Conservation (phyloP, 768 basidiomycete species). For the Naganishia antarctica region DNA sequence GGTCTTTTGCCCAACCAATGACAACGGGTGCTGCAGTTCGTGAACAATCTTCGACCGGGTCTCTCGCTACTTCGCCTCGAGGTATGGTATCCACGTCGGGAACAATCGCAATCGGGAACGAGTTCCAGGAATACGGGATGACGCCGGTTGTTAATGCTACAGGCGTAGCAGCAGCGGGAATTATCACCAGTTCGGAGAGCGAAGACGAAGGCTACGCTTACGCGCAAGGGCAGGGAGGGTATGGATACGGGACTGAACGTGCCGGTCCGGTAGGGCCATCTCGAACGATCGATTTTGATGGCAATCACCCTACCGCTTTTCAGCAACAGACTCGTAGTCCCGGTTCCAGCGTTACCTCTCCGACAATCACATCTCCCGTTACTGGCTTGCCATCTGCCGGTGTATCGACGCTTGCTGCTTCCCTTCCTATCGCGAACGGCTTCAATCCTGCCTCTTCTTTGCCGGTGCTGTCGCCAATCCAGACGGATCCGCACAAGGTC, state of each 20-base stretch:
- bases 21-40: too few species aligned
- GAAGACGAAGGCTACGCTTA: neutral
- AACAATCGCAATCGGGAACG: neutral
- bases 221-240: neutral
- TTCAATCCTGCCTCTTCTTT: neutral
- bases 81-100: neutral
- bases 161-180: neutral
- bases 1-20: too few species aligned
- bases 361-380: neutral
- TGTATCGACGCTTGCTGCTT: neutral
- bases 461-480: slow-evolving; percentile 33
- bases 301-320: neutral
- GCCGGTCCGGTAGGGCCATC: neutral
- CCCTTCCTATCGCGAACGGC: neutral
- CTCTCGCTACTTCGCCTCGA: neutral
- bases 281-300: slow-evolving; percentile 15
- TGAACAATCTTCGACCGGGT: neutral
- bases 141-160: neutral
- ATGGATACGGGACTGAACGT: neutral
- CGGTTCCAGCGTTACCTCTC: neutral
- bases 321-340: neutral
- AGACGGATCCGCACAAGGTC: slow-evolving; percentile 66
- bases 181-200: slow-evolving; percentile 10
- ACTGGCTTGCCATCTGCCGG: neutral
- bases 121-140: slow-evolving; percentile 18